phyloP scores from a whole-genome alignment of 208 protist genomes.

The Crithidia sp. region DNA sequence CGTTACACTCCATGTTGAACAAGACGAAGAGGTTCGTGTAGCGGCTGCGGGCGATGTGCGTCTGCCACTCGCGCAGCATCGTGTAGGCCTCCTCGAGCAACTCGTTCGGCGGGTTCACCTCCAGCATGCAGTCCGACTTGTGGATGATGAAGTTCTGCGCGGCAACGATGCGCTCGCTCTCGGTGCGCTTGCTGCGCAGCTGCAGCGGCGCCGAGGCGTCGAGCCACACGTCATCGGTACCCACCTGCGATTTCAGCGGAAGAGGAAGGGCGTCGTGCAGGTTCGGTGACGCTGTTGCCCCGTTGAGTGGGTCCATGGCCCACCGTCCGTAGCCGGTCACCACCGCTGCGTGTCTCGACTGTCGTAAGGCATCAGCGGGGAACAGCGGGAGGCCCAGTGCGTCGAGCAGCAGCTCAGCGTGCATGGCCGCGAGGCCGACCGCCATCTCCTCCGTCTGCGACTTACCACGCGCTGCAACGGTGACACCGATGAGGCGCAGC shows the following conservation, averaged over 20 bases:
- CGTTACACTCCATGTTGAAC: constrained; percentile 56
- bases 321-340: constrained; percentile 74
- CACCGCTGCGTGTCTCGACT: constrained; percentile 64
- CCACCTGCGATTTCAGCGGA: constrained; percentile 79
- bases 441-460: constrained; percentile 65
- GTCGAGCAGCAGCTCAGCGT: constrained; percentile 83
- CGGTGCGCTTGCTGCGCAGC: constrained; percentile 29
- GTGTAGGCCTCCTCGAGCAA: constrained; percentile 57
- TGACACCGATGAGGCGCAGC: constrained; percentile 46
- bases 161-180: constrained; percentile 64
- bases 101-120: constrained; percentile 64
- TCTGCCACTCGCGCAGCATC: constrained; percentile 67
- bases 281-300: constrained; percentile 26
- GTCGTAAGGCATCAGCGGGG: constrained; percentile 45
- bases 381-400: constrained; percentile 68
- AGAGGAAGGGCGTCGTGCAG: constrained; percentile 61
- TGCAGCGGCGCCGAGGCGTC: constrained; percentile 18
- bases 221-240: constrained; percentile 74
- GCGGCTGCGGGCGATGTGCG: constrained; percentile 57
- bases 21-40: constrained; percentile 77
- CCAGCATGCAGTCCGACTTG: constrained; percentile 51
- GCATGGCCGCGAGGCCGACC: constrained; percentile 77
- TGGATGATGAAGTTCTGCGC: constrained; percentile 59
- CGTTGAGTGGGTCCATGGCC: constrained; percentile 53
- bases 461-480: constrained; percentile 54